Base-by-base conservation (phyloP, 352 stramenopile genomes). In the Albugo laibachii region DNA sequence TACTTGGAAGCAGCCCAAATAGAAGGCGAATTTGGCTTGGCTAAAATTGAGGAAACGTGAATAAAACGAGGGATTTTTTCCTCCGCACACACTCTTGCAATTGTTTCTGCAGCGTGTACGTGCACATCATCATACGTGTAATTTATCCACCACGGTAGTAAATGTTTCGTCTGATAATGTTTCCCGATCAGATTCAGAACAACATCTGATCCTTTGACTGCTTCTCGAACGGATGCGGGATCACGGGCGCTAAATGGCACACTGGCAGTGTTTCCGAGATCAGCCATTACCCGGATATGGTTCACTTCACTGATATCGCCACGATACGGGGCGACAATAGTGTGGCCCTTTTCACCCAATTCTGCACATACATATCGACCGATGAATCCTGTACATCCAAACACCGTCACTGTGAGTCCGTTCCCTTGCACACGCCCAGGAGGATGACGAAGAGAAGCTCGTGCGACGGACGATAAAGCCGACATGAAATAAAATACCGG, bases 101-200 rank as follows among this genome's bases (percentile, higher is more conserved):
- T 92, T 18, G 69, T 77, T 44, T 69, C 71, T 21, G 78, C 75
- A n/a, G 96, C 71, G 11, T 88, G 69, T 31, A 98, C 93, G 66
- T 99, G 91, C 40, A 94, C 80, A 52, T 98, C 92, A 40, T 97
- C 69, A 57, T 97, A 96, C 52, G 75, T 85, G 63, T 92, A 98
- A 67, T 97, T 86, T 78, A 92, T 93, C 74, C 80, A 91, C 77
- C 74, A 91, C 18, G 83, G 81, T 36, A 95, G 61, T 2, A 95
- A 62, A 61, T 95, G 79, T 67, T 94, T 95, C 31, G 93, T 97
- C 65, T 98, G 88, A 63, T 98, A 98, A 65, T 97, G 74, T 59
- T 98, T 98, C 42, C 93, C 94, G 45, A 98, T 81, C 11, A 98
- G 53, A 65, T 98, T 99, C 58, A 98, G 88, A 34, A 98, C 94